A percentile compares a stretch with the other conserved stretches of the same genome.
These are phyloP conservation scores for Colletotrichum sidae DNA, from an alignment of 2,329 filamentous ascomycete species.

Conservation along the genomic window DNA sequence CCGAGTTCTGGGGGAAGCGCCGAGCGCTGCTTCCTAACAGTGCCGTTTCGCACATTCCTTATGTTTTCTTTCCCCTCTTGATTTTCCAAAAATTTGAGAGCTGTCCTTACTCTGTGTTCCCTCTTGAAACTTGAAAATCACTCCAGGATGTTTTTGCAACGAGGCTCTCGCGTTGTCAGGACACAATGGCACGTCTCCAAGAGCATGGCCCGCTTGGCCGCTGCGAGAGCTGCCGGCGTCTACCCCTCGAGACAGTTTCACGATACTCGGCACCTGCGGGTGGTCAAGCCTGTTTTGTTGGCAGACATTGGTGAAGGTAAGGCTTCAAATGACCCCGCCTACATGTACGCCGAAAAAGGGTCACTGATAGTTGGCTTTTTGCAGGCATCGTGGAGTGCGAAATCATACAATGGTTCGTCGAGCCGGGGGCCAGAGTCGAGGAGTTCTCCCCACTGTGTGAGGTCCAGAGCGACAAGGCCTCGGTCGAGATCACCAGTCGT, in stretches of 20 bases:
- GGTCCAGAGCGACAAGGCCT: slow-evolving; percentile 97
- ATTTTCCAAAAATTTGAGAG: not conserved
- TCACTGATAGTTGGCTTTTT: not conserved
- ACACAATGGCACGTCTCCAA: slow-evolving; percentile 63
- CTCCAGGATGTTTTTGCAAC: slow-evolving; percentile 65
- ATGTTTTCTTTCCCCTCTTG: not conserved
- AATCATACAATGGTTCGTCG: slow-evolving; percentile 99
- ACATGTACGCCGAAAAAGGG: not conserved
- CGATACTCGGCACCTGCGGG: slow-evolving; percentile 60
- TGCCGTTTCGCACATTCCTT: slow-evolving; percentile 35
- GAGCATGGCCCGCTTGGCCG: slow-evolving; percentile 50
- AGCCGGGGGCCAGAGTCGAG: slow-evolving; percentile 93
- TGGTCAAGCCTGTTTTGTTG: slow-evolving; percentile 82
- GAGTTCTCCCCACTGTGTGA: slow-evolving; percentile 98
- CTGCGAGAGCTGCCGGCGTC: slow-evolving; percentile 45
- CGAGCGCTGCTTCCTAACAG: slow-evolving; percentile 20
- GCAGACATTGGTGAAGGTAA: slow-evolving; percentile 89
- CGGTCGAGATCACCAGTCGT: slow-evolving; percentile 90
- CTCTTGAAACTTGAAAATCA: slow-evolving; percentile 11
- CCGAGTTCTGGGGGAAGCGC: slow-evolving; percentile 32
- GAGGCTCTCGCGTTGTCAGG: slow-evolving; percentile 61
- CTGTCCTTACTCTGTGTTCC: slow-evolving; percentile 8
- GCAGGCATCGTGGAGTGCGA: slow-evolving; percentile 97
- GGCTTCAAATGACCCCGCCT: slow-evolving; percentile 29
- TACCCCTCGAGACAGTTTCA: slow-evolving; percentile 60